A percentile compares a stretch with the other conserved stretches of the same genome.
Evolutionary conservation across 106 monocot genomes (phyloP).

Genomic region (Apostasia ramifera): DNA sequence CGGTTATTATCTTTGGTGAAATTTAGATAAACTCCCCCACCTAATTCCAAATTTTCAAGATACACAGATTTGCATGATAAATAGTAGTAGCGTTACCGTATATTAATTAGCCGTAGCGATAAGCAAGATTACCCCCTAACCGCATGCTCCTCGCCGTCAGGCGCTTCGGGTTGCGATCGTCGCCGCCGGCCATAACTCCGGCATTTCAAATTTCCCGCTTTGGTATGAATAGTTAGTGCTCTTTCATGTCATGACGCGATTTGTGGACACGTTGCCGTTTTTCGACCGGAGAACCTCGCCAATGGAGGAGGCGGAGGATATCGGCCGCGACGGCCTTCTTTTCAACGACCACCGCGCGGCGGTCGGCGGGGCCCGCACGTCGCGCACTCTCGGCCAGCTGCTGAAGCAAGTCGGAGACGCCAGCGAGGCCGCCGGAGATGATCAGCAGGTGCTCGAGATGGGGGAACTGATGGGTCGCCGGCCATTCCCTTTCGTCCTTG

Average conservation of each 20-base stretch:
- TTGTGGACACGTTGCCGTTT: slow-evolving; percentile 40
- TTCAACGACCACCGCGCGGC: slow-evolving; percentile 16
- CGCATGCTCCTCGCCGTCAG: not conserved
- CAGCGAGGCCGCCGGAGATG: slow-evolving; percentile 4
- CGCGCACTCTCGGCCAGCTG: slow-evolving; percentile 45
- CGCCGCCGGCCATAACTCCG: not conserved
- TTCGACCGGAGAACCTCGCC: slow-evolving; percentile 35
- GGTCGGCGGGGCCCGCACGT: not conserved
- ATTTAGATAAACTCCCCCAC: too few relatives aligned
- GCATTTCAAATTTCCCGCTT: not conserved
- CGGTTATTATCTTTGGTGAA: too few relatives aligned
- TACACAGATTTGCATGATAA: too few relatives aligned
- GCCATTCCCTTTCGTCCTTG: slow-evolving; percentile 29
- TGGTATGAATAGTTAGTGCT: not conserved
- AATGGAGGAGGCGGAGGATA: slow-evolving; percentile 61
- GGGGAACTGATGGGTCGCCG: not conserved
- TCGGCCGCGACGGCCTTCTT: slow-evolving; percentile 36
- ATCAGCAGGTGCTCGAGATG: slow-evolving; percentile 26
- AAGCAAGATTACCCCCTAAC: too few relatives aligned
- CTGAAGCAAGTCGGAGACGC: slow-evolving; percentile 52
- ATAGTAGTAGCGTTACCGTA: too few relatives aligned
- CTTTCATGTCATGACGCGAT: slow-evolving; percentile 32
- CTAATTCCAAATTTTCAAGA: too few relatives aligned
- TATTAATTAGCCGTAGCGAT: too few relatives aligned
- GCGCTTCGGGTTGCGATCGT: not conserved